Evolutionary conservation across 495 filamentous ascomycete genomes (phyloP), one percentile per base, ranked within the genome.

Genomic region (Wilcoxina mikolae): DNA sequence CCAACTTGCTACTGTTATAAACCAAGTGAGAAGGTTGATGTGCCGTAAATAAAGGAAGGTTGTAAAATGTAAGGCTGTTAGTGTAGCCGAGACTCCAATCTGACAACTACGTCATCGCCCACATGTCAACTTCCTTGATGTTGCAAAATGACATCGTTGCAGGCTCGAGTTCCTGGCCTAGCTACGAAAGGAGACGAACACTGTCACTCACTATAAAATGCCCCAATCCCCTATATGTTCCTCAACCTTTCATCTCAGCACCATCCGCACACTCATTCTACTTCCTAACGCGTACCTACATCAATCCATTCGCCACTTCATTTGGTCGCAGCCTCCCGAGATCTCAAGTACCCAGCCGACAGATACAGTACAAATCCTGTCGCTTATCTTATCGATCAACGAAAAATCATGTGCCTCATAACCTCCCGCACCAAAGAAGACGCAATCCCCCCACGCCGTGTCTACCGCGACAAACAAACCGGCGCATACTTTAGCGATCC

Each of bases 391-490:
- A 35, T 35, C 31, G 7, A 15, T 35, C 15, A 7, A 35, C 31
- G 15, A 7, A 35, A 35, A 15, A 46, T 17, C 22, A 46, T 46
- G 43, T 46, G 43, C 23, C 43, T 46, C n/a, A 46, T 46, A 12
- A 46, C 43, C 22, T 17, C 43, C 22, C 43, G 43, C 43, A 46
- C 43, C 43, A 24, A 17, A 17, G 43, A 46, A 46, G 43, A 46
- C n/a, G 43, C 7, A 3, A 24, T 46, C 43, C 43, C 43, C 11
- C 43, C 43, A 3, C n/a, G n/a, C 11, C 43, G 43, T 2, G 43
- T 46, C n/a, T 46, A 46, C 43, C 43, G 43, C 11, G 43, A 46
- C 11, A 46, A 24, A 46, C 15, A 17, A 17, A 46, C 43, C 43
- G 43, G 43, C 1, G 43, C 43, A 12, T 46, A 18, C 43, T 46